Percentiles rank a stretch among this genome's conserved stretches.
These are phyloP conservation scores for Penicillium chermesinum DNA, from an alignment of 495 filamentous ascomycete genomes.

Conservation along the genomic window DNA sequence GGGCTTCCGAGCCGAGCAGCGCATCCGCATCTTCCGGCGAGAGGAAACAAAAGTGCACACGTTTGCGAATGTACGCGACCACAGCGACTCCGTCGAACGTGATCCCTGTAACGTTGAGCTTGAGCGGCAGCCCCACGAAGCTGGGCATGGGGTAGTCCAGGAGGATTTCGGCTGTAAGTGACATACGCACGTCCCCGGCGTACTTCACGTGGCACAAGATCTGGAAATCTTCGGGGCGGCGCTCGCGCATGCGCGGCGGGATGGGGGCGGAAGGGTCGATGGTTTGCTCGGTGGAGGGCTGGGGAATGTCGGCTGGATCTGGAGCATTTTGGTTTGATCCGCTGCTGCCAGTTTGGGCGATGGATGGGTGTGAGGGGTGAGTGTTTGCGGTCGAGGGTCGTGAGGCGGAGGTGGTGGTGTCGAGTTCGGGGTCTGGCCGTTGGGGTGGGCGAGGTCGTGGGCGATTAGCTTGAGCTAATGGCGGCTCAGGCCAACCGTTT, in stretches of 20 bases:
- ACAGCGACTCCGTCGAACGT: slow-evolving; percentile 93
- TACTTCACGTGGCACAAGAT: slow-evolving; percentile 87
- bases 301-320: slow-evolving; percentile 14
- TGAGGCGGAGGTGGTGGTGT: slow-evolving; percentile 33
- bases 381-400: slow-evolving; percentile 43
- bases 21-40: slow-evolving; percentile 79
- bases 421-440: slow-evolving; percentile 28
- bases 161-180: slow-evolving; percentile 86
- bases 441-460: slow-evolving; percentile 10
- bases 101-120: slow-evolving; percentile 87
- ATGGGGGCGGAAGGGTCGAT: slow-evolving; percentile 29
- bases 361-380: slow-evolving; percentile 28
- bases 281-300: slow-evolving; percentile 23
- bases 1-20: slow-evolving; percentile 50
- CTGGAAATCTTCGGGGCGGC: slow-evolving; percentile 64
- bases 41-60: slow-evolving; percentile 83
- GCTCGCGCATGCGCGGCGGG: slow-evolving; percentile 39
- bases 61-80: slow-evolving; percentile 78
- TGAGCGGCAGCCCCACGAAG: slow-evolving; percentile 88
- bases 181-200: slow-evolving; percentile 74
- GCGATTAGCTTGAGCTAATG: slow-evolving; percentile 16
- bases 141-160: slow-evolving; percentile 97
- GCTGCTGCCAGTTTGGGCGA: slow-evolving; percentile 25
- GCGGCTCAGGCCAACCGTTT: slow-evolving; percentile 45
- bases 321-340: slow-evolving; percentile 21